A percentile compares a stretch with the other conserved stretches of the same genome.
phyloP scores from a whole-genome alignment of 2,329 filamentous ascomycete species.

The Calonectria honghensis region DNA sequence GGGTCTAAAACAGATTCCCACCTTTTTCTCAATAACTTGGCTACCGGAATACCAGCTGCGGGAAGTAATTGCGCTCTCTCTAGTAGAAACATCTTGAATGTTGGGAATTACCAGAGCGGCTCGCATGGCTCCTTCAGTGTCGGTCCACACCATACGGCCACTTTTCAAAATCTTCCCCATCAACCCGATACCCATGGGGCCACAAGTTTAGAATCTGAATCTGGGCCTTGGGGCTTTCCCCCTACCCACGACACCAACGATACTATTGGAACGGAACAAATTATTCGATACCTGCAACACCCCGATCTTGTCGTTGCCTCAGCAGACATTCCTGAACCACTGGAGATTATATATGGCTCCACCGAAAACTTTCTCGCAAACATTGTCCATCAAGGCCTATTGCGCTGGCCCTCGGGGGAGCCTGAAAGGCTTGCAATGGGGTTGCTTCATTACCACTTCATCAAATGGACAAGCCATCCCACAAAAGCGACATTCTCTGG shows the following conservation, averaged over 20 bases:
- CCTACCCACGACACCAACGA: not conserved
- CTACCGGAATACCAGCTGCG: no score
- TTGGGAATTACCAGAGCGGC: no score
- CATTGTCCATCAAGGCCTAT: not conserved
- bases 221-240: not conserved
- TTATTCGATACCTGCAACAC: not conserved
- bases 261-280: not conserved
- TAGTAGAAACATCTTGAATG: not conserved
- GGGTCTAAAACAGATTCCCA: not conserved
- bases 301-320: conserved; percentile 2
- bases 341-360: conserved; percentile 13
- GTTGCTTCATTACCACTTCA: conserved; percentile 12
- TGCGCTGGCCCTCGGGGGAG: not conserved
- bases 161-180: not conserved
- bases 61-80: not conserved
- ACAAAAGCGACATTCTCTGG: not conserved
- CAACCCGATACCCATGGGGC: not conserved
- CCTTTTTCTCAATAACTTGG: not conserved
- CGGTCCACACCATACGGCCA: not conserved
- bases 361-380: not conserved
- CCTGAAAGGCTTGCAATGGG: conserved; percentile 2
- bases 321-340: not conserved
- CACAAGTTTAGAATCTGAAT: not conserved
- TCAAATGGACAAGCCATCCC: conserved; percentile 8
- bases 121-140: not conserved